Evolutionary conservation across 495 filamentous ascomycete species (phyloP), one percentile per base, ranked within the genome.

Genomic region (Lophiostoma macrostomum): DNA sequence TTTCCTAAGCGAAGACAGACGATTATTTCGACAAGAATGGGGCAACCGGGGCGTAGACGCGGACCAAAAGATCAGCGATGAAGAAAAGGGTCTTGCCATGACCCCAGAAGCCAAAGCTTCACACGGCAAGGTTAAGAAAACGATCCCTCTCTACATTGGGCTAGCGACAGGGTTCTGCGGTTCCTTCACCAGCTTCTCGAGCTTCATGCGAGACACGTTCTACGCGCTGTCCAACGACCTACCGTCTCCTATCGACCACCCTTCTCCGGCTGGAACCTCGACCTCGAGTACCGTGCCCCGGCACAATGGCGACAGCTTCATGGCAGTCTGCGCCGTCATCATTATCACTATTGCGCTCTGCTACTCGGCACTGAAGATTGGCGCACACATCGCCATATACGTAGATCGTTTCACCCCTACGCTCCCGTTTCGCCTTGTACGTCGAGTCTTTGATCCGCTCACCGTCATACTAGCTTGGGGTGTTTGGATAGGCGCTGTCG

Each of bases 101-200:
- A 13, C 28, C 11, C 55, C 8, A 61, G 36, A 28, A 49, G 53
- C 57, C 27, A 64, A 24, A 30, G 47, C 39, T 2, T 14, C 50
- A 1, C 65, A 63, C 37, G 27, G 22, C 5, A 67, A 66, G 36
- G 50, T 59, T 11, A 95, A 91, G 67, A 94, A 93, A 69, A 85
- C 86, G 2, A 84, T 93, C 36, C 90, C 91, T 0, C 76, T 96
- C 0, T 96, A 93, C 66, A 87, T 96, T 49, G 93, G 93, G 16
- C 81, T 98, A 0, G 82, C 91, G 0, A 94, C 88, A 2, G 93
- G 93, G 11, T 96, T 95, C 72, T 97, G 93, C 68, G 93, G 93
- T 47, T 90, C 83, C 60, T 84, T 93, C 44, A 97, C 93, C 3
- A 89, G 85, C 30, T 97, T 96, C 70, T 95, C 90, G 0, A 82